Percentiles rank a stretch among this genome's conserved stretches.
These are phyloP conservation scores for Diophrys appendiculata DNA, from an alignment of 73 alveolate genomes.

Conservation along the genomic window DNA sequence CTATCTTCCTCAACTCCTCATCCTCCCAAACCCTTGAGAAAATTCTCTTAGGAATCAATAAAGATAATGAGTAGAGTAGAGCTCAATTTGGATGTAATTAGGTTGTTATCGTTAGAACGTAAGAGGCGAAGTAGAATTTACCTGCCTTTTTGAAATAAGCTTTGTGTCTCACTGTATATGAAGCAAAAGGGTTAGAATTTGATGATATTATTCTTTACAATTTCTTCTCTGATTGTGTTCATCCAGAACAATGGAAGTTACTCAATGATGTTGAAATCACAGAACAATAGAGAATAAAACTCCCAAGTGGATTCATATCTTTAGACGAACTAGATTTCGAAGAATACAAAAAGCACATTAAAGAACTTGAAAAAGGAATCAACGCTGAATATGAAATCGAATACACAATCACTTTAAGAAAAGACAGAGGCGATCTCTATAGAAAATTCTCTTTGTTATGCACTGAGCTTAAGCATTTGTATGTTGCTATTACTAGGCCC, in stretches of 20 bases:
- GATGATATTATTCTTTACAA: constrained; percentile 85
- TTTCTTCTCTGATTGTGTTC: constrained; percentile 66
- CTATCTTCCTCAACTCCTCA: constrained; percentile 57
- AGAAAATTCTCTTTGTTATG: constrained; percentile 65
- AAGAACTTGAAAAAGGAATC: constrained; percentile 20
- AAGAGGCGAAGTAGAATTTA: constrained; percentile 66
- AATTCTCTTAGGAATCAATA: no score
- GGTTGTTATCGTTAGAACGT: constrained; percentile 82
- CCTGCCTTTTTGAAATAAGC: constrained; percentile 76
- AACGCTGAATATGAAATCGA: constrained; percentile 33
- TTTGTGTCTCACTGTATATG: constrained; percentile 79
- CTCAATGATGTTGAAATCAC: constrained; percentile 35
- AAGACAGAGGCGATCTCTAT: constrained; percentile 37
- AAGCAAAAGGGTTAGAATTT: constrained; percentile 92
- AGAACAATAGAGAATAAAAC: constrained; percentile 8
- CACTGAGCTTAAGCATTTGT: constrained; percentile 79
- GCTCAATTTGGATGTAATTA: constrained; percentile 81
- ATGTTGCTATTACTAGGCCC: constrained; percentile 90
- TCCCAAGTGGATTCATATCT: constrained; percentile 17
- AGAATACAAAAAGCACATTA: constrained; percentile 21
- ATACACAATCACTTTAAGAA: constrained; percentile 20
- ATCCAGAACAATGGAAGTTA: constrained; percentile 62
- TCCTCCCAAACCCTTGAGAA: no score
- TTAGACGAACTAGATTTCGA: constrained; percentile 56
- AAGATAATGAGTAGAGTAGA: no score